Evolutionary conservation across 371 early-diverging fungal species (phyloP), one percentile per base, ranked within the genome.

Genomic region (Mortierella sp.): DNA sequence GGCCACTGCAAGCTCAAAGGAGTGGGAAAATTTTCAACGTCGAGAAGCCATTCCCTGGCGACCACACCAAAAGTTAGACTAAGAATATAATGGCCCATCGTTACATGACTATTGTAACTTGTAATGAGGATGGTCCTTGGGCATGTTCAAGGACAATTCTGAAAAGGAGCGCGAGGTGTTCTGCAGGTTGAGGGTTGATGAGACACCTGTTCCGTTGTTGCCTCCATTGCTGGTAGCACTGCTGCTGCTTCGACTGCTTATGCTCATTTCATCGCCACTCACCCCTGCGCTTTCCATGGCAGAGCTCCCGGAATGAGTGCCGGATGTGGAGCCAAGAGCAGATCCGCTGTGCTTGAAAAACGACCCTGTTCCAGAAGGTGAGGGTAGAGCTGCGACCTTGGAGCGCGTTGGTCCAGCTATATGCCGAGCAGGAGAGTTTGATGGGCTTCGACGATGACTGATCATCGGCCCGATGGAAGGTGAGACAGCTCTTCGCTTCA

Each of bases 121-220:
- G 34, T 50, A 63, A 19, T 54, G 59, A 18, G 70, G 23, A 10
- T 65, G 72, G 31, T 54, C 47, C 49, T 71, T 55, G 38, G 72
- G 66, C 28, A 66, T 54, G 13, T 61, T 63, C 14, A 74, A 38
- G 4, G 76, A 74, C 23, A 74, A 53, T 14, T 74, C 76, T 6
- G 76, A 74, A 54, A 74, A 74, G 2, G 76, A 74, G 2, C 76
- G 69, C 19, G 76, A 74, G 0, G 76, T 69, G 27, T 69, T 69
- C 48, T 74, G 76, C 26, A 74, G 61, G 30, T 69, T 74, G 23
- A 74, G 54, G 0, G 45, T 45, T 3, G 72, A 67, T 8, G 66
- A 67, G 19, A 50, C 39, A 19, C 42, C 19, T 10, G 48, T n/a
- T 3, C 43, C 41, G 13, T 18, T 56, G 21, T 34, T 39, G 30